Base-by-base conservation (phyloP, 2,329 filamentous ascomycete genomes). In the Cryoendolithus antarcticus region DNA sequence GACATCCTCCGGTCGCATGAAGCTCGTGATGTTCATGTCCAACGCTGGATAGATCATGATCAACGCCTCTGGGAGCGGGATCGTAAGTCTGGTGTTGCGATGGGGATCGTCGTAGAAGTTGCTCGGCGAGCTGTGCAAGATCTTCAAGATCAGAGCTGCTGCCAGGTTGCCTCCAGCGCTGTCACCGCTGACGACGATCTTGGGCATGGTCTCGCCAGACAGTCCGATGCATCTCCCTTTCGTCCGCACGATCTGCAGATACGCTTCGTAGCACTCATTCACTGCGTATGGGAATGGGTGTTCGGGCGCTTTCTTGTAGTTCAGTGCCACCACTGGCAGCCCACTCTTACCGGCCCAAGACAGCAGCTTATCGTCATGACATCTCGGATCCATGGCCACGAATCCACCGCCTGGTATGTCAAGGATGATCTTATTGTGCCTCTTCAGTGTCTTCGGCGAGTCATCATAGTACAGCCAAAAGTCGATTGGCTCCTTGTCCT, bases 1-100 rank as follows among this genome's bases (percentile, higher is more conserved):
- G 85, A 96, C 93, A 58, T 98, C 88, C 59, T 96, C 89, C 52
- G 96, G 89, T 1, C 85, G 88, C 88, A 98, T 96, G 91, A 91
- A 98, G 60, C 88, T 95, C 30, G 86, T 86, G 48, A 96, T 96
- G 54, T 93, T 95, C 82, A 96, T 86, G 54, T 96, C 91, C 43
- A 98, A 65, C 0, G 81, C 80, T 1, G 91, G 91, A 53, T 98
- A 98, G 42, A 93, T 78, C 35, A 94, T 70, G 1, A 96, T 71
- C 6, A 96, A 62, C 0, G 86, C 89, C 38, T 83, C 81, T 0
- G 91, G 91, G 0, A 86, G 81, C 4, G 94, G 67, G 2, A 76
- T 34, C 4, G 29, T 24, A 12, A 31, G 30, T 27, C 30, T 37
- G 6, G 11, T 36, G 55, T 66, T 12, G 64, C 64, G 9, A 69